Evolutionary conservation across 306 rosid genomes (phyloP), one percentile per base, ranked within the genome.

Genomic region (Acacia acuminata): DNA sequence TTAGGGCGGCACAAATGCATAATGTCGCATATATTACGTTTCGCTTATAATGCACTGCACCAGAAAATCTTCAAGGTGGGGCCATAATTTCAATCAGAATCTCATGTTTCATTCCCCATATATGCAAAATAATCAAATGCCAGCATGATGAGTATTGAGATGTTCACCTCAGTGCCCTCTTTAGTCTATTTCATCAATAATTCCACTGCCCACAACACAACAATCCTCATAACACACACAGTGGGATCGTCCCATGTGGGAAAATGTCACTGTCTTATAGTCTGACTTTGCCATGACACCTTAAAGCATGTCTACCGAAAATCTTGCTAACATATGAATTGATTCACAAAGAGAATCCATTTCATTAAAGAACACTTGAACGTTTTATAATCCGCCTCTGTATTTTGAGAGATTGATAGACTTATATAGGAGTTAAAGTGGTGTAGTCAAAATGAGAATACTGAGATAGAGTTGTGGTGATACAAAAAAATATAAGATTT

Each of bases 181-280:
- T 24, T 61, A 24, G 36, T 63, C 68, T 5, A 13, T 25, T 6
- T 63, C 68, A 63, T 63, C 38, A 13, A 63, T 63, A 63, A 27
- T 63, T 13, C 38, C 68, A 3, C 17, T 12, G 17, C 30, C 38
- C 38, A 27, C 8, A 25, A 63, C 19, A 25, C 6, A 63, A 27
- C 68, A 27, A 25, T 65, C 7, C n/a, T 65, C 71, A 65, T 16
- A 25, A 7, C n/a, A 65, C 71, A 32, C 17, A 14, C 1, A 11
- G 44, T 65, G 71, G 71, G 44, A 64, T 27, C 70, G 20, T 64
- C 42, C 70, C 42, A 64, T 64, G 70, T 64, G 70, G 42, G 42
- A 27, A 64, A 64, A 30, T 27, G 42, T 30, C 42, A 4, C 7
- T 12, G 27, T 58, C 65, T 58, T 3, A 22, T 10, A 10, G 65